phyloP scores from a whole-genome alignment of 176 grass and related monocot species.

The Oryza officinalis region DNA sequence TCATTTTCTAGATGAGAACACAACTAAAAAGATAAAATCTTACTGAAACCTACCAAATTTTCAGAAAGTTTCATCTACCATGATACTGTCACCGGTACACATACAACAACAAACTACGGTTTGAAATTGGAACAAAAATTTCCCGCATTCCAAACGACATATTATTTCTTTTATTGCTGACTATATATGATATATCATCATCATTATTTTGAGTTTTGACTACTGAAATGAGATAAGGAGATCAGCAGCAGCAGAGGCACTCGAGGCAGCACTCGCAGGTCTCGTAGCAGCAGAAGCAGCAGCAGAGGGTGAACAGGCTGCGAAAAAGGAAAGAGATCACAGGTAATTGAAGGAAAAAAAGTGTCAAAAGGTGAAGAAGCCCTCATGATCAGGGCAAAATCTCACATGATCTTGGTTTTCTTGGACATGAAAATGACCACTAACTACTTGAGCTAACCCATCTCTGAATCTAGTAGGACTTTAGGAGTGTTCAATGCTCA shows the following conservation, averaged over 20 bases:
- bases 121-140: neutral
- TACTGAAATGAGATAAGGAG: neutral
- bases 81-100: neutral
- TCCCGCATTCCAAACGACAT: neutral
- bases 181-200: neutral
- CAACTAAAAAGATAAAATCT: neutral
- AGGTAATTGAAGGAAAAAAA: neutral
- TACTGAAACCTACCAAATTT: neutral
- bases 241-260: constrained; percentile 63
- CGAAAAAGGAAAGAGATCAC: constrained; percentile 5
- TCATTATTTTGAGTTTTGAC: neutral
- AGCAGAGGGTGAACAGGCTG: constrained; percentile 67
- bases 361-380: neutral
- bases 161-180: neutral
- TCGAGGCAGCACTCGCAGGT: constrained; percentile 76
- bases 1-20: neutral
- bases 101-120: neutral
- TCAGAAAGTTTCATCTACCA: neutral
- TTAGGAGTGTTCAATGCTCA: neutral
- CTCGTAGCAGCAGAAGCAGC: constrained; percentile 78
- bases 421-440: constrained; percentile 2
- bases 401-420: neutral
- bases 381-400: neutral
- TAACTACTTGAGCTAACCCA: neutral
- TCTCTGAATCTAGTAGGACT: neutral